Base-by-base conservation (phyloP, 2,329 filamentous ascomycete species). In the Calonectria hawksworthii region DNA sequence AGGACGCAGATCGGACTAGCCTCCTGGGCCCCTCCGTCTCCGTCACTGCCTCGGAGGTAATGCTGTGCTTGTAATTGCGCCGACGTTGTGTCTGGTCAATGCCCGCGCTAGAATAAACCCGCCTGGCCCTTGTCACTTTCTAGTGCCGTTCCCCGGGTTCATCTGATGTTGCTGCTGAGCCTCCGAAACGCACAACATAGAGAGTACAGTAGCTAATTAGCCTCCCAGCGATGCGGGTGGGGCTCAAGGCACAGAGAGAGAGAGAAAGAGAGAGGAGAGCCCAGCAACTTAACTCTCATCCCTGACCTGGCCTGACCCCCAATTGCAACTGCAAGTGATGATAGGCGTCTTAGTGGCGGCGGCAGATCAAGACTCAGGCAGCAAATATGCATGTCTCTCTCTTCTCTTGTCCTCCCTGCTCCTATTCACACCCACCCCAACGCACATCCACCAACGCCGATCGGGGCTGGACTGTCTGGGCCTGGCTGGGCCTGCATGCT, bases 141-240 rank as follows among this genome's bases (percentile, higher is more conserved):
- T 63, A 63, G 56, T 63, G 56, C 36, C 56, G 16, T 63, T 63
- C 56, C 34, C 26, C 18, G 34, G 36, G 56, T 63, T 63, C 56
- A 28, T 63, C 56, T 63, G 56, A 63, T 63, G 7, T n/a, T 38
- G 10, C 23, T 41, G 54, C 54, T 18, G 54, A n/a, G 16, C 32
- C n/a, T 41, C 56, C 10, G 28, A 26, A 21, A 61, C 56, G 56
- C 56, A 61, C 3, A 61, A 38, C 56, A 61, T 61, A 28, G 9
- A 26, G 26, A 7, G 6, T 16, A 5, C 4, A 6, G 18, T 13
- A 23, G 7, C 2, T 23, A 47, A 47, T 47, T 47, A 23, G 44
- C 23, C 13, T 56, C 52, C 34, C 34, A 28, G 26, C 34, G n/a
- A 63, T 63, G 56, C 11, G 18, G 30, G 52, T 63, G 56, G 56